These are phyloP conservation scores for Scleroderma citrinum DNA, from an alignment of 768 basidiomycete genomes.

Conservation along the genomic window DNA sequence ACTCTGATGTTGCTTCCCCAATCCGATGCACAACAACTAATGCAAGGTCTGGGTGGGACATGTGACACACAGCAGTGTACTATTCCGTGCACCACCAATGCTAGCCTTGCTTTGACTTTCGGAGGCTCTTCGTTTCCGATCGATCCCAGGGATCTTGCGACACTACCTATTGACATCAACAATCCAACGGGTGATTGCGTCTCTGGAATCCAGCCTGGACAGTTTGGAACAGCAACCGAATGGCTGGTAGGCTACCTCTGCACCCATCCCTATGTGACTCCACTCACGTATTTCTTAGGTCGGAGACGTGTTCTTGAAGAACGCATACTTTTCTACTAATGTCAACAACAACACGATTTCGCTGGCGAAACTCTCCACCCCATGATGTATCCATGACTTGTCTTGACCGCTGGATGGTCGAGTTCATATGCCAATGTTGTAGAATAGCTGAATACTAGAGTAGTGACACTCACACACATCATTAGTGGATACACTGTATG, in stretches of 20 bases:
- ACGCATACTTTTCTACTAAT: slow-evolving; percentile 66
- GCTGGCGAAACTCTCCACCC: slow-evolving; percentile 47
- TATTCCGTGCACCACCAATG: slow-evolving; percentile 58
- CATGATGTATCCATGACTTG: slow-evolving; percentile 5
- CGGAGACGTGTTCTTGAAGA: slow-evolving; percentile 75
- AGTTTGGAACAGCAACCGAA: slow-evolving; percentile 50
- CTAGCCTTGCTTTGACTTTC: slow-evolving; percentile 50
- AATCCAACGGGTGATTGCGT: slow-evolving; percentile 55
- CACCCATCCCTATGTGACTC: background rate
- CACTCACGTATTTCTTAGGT: slow-evolving; percentile 24
- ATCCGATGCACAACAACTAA: slow-evolving; percentile 50
- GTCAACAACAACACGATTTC: slow-evolving; percentile 51
- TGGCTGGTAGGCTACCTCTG: slow-evolving; percentile 53
- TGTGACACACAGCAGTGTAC: slow-evolving; percentile 48
- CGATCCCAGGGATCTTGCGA: slow-evolving; percentile 58
- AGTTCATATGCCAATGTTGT: background rate
- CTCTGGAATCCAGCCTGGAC: slow-evolving; percentile 63
- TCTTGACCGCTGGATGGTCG: slow-evolving; percentile 8
- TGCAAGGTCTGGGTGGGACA: slow-evolving; percentile 52
- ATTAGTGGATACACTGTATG: background rate
- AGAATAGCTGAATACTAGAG: background rate
- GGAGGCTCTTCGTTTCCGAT: slow-evolving; percentile 56
- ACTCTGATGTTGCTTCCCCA: slow-evolving; percentile 38
- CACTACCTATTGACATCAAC: slow-evolving; percentile 47
- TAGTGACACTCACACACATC: background rate